Conservation (phyloP, 2,329 filamentous ascomycete species). For the Dactylonectria macrodidyma region DNA sequence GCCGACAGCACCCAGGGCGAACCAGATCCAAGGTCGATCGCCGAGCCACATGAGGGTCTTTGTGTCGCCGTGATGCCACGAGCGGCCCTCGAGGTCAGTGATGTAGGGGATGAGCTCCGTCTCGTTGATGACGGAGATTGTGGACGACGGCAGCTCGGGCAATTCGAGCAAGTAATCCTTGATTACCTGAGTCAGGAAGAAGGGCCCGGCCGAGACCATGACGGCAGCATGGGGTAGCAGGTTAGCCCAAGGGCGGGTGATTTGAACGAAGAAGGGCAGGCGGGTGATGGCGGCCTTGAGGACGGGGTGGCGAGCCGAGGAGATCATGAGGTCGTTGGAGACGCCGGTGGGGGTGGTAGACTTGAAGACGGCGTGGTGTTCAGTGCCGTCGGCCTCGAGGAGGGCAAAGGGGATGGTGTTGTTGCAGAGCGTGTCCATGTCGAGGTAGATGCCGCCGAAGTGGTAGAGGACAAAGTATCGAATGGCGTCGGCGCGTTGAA, state of each 20-base stretch:
- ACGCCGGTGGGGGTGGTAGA: constrained; percentile 82
- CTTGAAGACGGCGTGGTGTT: constrained; percentile 50
- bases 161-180: constrained; percentile 76
- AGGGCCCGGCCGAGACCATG: constrained; percentile 83
- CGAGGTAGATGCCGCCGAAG: constrained; percentile 82
- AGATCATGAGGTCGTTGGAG: constrained; percentile 85
- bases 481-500: constrained; percentile 81
- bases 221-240: constrained; percentile 80
- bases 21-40: constrained; percentile 52
- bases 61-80: constrained; percentile 64
- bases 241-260: constrained; percentile 71
- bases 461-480: constrained; percentile 81
- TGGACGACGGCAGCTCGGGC: constrained; percentile 49
- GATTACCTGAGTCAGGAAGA: constrained; percentile 84
- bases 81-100: constrained; percentile 56
- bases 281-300: constrained; percentile 79
- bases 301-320: constrained; percentile 80
- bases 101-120: constrained; percentile 50
- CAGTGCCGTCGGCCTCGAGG: constrained; percentile 43
- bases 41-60: constrained; percentile 65
- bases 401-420: constrained; percentile 47
- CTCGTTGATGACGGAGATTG: constrained; percentile 49
- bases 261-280: constrained; percentile 73
- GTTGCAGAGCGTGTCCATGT: constrained; percentile 58
- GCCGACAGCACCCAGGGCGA: constrained; percentile 47